Evolutionary conservation across 2,329 filamentous ascomycete genomes (phyloP), one percentile per base, ranked within the genome.

Genomic region (Nigrospora osmanthi): DNA sequence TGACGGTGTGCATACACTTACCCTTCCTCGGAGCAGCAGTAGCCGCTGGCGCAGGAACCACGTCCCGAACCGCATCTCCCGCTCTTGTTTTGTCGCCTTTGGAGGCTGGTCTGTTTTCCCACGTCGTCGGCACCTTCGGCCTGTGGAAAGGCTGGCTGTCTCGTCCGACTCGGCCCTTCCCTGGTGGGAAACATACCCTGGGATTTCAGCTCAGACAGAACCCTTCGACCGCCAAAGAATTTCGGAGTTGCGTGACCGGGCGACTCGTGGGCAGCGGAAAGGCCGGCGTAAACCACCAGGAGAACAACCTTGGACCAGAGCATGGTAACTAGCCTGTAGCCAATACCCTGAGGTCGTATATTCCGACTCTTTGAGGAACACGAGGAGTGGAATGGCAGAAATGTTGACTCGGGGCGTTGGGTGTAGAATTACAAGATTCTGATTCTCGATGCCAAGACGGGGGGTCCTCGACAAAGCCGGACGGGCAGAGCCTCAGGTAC

Each of bases 1-100:
- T 6, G 16, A 14, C 11, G 19, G 31, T 19, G n/a, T 31, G 30
- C 9, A 12, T 9, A 12, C 33, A 52, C 55, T 50, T 36, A 60
- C 60, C 60, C 60, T 49, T 58, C 60, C 33, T 40, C 47, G 15
- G 60, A 62, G 47, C 60, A 62, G 40, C 60, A 62, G 31, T 58
- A 56, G 17, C 57, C 58, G 30, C 40, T 39, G 6, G 56, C 52
- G 45, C 58, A 61, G 28, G 48, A 53, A 17, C 57, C 58, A 32
- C 51, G 54, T 14, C 46, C 43, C 13, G 38, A 43, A 17, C 58
- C 58, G 34, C 58, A 61, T 49, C 44, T 54, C 10, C 51, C 50
- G 16, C 40, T 48, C 31, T 46, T 55, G 41, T 50, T 59, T 45
- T 59, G 57, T 37, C 58, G 55, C 32, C 46, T 42, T 16, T 59